phyloP scores from a whole-genome alignment of 176 grass and related monocot genomes.

The Oryza glaberrima region DNA sequence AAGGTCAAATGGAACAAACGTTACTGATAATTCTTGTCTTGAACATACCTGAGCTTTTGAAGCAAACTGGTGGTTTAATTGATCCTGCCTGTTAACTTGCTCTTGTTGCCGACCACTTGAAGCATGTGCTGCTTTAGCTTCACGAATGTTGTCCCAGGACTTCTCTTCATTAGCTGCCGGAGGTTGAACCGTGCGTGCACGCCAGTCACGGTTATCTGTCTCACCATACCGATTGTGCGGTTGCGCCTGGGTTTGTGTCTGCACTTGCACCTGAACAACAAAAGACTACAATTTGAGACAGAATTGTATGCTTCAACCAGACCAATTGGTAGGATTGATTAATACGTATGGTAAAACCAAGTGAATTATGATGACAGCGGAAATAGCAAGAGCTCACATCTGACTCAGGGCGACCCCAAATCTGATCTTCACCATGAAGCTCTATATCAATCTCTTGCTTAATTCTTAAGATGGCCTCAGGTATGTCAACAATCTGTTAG shows the following conservation, averaged over 20 bases:
- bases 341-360: slow-evolving; percentile 23
- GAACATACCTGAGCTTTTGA: slow-evolving; percentile 64
- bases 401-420: slow-evolving; percentile 70
- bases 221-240: slow-evolving; percentile 66
- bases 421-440: slow-evolving; percentile 83
- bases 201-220: slow-evolving; percentile 90
- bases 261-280: slow-evolving; percentile 50
- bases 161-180: slow-evolving; percentile 61
- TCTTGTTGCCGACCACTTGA: slow-evolving; percentile 66
- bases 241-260: slow-evolving; percentile 51
- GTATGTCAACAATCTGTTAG: slow-evolving; percentile 63
- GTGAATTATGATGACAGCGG: neutral
- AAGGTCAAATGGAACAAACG: slow-evolving; percentile 15
- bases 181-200: slow-evolving; percentile 56
- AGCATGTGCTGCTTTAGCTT: slow-evolving; percentile 63
- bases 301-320: neutral
- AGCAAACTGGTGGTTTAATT: slow-evolving; percentile 57
- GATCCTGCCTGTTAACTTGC: slow-evolving; percentile 66
- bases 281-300: slow-evolving; percentile 1
- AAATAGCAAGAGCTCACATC: slow-evolving; percentile 54
- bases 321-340: neutral
- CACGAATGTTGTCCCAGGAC: slow-evolving; percentile 85
- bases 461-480: slow-evolving; percentile 85
- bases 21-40: slow-evolving; percentile 5
- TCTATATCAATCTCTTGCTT: slow-evolving; percentile 91